Percentiles rank a stretch among this genome's conserved stretches.
Evolutionary conservation across 2,329 filamentous ascomycete species (phyloP).

Genomic region (Plenodomus lindquistii): DNA sequence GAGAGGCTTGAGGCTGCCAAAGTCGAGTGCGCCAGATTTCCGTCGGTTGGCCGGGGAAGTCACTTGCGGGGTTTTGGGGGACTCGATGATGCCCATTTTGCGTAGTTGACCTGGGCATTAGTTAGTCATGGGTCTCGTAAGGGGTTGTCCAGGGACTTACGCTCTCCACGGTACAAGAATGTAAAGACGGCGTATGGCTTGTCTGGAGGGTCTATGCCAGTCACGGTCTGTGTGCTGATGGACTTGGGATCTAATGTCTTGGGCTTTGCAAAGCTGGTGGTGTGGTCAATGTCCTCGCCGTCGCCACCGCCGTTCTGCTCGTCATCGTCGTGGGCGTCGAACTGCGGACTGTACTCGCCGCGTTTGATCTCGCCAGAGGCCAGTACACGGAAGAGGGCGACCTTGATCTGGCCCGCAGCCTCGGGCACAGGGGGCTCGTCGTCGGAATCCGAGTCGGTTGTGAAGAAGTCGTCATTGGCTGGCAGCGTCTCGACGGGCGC

Average conservation of each 20-base stretch:
- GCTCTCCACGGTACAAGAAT: conserved; percentile 94
- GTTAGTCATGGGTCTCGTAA: conserved; percentile 12
- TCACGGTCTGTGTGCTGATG: conserved; percentile 99
- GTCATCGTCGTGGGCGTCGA: conserved; percentile 94
- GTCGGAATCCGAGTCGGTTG: conserved; percentile 70
- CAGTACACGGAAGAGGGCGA: conserved; percentile 91
- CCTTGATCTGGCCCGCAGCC: conserved; percentile 96
- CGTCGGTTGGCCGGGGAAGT: conserved; percentile 71
- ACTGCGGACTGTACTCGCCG: conserved; percentile 96
- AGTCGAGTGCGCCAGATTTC: conserved; percentile 81
- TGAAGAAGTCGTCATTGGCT: conserved; percentile 67
- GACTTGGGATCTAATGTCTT: conserved; percentile 95
- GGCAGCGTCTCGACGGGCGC: conserved; percentile 74
- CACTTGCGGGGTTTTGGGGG: conserved; percentile 62
- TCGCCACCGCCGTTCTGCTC: conserved; percentile 65
- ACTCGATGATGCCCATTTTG: conserved; percentile 88
- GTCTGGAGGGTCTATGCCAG: conserved; percentile 92
- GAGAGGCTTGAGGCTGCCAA: conserved; percentile 80
- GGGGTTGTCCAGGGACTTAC: conserved; percentile 60
- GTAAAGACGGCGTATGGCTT: conserved; percentile 97
- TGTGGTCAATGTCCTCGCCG: conserved; percentile 89
- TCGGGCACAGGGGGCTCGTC: conserved; percentile 88
- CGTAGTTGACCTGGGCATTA: conserved; percentile 75
- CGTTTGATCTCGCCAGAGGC: conserved; percentile 97
- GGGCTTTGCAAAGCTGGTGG: conserved; percentile 95